A percentile compares a stretch with the other conserved stretches of the same genome.
These are phyloP conservation scores for Handroanthus guayacan DNA, from an alignment of 257 asterid genomes.

Conservation along the genomic window DNA sequence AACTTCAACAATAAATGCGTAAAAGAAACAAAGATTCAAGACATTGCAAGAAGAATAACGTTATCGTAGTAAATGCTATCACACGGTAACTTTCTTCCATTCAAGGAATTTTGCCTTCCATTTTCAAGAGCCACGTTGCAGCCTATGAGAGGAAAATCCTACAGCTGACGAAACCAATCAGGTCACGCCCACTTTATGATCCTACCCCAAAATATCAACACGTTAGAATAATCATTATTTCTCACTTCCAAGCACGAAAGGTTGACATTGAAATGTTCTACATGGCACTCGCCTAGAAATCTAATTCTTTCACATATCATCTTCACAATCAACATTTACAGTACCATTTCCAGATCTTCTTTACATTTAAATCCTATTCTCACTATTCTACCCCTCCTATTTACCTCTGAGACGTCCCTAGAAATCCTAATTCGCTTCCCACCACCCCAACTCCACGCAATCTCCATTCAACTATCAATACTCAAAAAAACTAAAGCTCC, in stretches of 20 bases:
- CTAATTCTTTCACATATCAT: conserved; percentile 12
- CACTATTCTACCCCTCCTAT: conserved; percentile 3
- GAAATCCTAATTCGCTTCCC: conserved; percentile 26
- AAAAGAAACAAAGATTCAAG: neutral
- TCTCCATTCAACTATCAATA: neutral
- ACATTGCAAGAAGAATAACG: neutral
- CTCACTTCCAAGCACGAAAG: conserved; percentile 23
- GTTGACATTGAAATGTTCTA: neutral
- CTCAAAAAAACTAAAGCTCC: neutral
- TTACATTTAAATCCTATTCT: neutral
- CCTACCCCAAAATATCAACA: conserved; percentile 11
- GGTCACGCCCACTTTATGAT: neutral
- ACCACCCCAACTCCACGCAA: conserved; percentile 32
- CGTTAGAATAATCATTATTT: conserved; percentile 4
- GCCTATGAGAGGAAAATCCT: conserved; percentile 4
- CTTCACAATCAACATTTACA: conserved; percentile 9
- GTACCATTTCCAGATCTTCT: neutral
- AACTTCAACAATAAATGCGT: neutral
- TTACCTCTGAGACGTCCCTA: neutral
- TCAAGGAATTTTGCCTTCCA: neutral
- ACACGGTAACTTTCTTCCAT: neutral
- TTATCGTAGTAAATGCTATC: neutral
- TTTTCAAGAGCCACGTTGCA: neutral
- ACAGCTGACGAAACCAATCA: conserved; percentile 1
- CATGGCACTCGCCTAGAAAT: neutral